Evolutionary conservation across 345 rosid genomes (phyloP).

Genomic region (Bruguiera parviflora): DNA sequence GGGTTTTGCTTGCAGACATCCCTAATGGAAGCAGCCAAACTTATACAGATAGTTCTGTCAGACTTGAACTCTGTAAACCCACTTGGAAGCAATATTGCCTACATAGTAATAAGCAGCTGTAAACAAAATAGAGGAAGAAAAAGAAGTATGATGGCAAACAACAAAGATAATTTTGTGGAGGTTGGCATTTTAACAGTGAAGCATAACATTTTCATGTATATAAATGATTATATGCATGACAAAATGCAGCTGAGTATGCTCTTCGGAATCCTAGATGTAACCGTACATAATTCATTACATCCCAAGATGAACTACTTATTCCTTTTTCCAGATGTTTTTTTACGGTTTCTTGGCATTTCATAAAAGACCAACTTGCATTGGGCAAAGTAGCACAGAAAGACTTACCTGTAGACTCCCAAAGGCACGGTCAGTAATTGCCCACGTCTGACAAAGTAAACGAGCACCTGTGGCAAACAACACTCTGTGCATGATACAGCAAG

Average conservation of each 20-base stretch:
- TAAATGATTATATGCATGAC: too few species aligned
- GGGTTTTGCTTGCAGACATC: conserved; percentile 83
- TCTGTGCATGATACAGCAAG: conserved; percentile 45
- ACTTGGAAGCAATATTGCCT: conserved; percentile 70
- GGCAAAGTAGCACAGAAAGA: conserved; percentile 3
- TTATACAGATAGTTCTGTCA: conserved; percentile 62
- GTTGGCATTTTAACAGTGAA: neutral
- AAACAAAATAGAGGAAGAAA: conserved; percentile 11
- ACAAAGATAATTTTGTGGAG: neutral
- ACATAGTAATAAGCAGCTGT: conserved; percentile 20
- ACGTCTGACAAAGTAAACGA: conserved; percentile 93
- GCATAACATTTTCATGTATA: neutral
- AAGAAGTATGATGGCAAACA: neutral
- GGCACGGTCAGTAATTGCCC: conserved; percentile 85
- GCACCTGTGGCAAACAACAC: conserved; percentile 72
- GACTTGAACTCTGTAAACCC: conserved; percentile 47
- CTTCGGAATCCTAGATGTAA: neutral
- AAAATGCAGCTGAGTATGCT: neutral
- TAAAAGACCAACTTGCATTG: too few species aligned
- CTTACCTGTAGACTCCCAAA: conserved; percentile 78
- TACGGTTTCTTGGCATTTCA: neutral
- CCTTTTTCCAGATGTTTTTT: neutral
- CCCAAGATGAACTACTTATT: too few species aligned
- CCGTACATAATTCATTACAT: too few species aligned
- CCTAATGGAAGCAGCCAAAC: conserved; percentile 74